Conservation (phyloP, 495 filamentous ascomycete genomes). For the Viridothelium virens region DNA sequence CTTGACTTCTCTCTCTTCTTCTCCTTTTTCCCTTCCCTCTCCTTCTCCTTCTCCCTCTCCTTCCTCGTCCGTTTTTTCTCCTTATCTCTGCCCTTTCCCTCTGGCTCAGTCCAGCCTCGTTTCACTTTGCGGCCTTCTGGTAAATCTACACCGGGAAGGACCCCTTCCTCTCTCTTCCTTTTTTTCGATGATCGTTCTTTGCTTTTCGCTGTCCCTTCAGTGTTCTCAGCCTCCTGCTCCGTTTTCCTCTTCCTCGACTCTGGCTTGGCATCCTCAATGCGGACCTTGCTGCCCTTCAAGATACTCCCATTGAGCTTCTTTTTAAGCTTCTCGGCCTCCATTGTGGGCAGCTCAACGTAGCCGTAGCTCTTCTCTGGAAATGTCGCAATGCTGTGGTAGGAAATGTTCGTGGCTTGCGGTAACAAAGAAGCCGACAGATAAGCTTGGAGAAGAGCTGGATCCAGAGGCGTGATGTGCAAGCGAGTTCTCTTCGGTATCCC, state of each 20-base stretch:
- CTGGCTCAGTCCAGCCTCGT: conserved; percentile 76
- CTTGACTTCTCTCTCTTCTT: conserved; percentile 58
- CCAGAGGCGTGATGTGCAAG: conserved; percentile 82
- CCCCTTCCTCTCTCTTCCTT: conserved; percentile 53
- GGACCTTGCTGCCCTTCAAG: conserved; percentile 76
- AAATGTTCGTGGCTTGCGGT: conserved; percentile 64
- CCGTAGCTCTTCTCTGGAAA: conserved; percentile 88
- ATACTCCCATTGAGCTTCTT: conserved; percentile 89
- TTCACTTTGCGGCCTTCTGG: conserved; percentile 70
- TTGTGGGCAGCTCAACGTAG: conserved; percentile 69
- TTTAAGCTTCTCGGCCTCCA: conserved; percentile 78
- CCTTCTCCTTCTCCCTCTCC: conserved; percentile 42
- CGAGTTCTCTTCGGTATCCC: conserved; percentile 38
- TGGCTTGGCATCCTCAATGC: conserved; percentile 68
- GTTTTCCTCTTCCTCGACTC: conserved; percentile 35
- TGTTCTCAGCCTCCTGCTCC: conserved; percentile 14
- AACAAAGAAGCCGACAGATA: conserved; percentile 62
- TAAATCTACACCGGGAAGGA: conserved; percentile 63
- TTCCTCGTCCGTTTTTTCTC: conserved; percentile 40
- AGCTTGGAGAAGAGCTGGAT: conserved; percentile 56
- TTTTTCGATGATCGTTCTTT: conserved; percentile 43
- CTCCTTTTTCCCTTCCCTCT: conserved; percentile 46
- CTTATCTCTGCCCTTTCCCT: conserved; percentile 25
- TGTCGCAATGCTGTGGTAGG: conserved; percentile 72
- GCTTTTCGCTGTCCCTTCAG: conserved; percentile 29